A percentile compares a stretch with the other conserved stretches of the same genome.
These are phyloP conservation scores for Lodderomyces orthopsilosis DNA, from an alignment of 1,139 yeast species.

Conservation along the genomic window DNA sequence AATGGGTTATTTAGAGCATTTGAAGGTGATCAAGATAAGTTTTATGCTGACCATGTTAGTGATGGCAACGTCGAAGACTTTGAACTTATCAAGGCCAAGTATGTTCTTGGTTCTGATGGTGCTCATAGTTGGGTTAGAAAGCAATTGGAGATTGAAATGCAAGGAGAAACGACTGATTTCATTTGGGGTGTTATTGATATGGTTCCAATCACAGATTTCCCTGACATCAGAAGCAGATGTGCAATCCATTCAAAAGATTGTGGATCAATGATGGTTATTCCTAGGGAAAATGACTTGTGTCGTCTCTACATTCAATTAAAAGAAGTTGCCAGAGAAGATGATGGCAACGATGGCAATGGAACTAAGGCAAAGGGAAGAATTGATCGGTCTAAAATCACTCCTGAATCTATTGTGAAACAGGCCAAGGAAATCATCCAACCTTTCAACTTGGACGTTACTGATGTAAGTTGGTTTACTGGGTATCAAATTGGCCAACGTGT, in stretches of 20 bases:
- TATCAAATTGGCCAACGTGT: conserved; percentile 38
- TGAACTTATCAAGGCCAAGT: conserved; percentile 27
- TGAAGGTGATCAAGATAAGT: conserved; percentile 26
- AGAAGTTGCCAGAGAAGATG: conserved; percentile 21
- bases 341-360: conserved; percentile 10
- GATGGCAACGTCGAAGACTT: conserved; percentile 7
- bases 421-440: conserved; percentile 31
- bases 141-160: conserved; percentile 22
- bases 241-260: conserved; percentile 31
- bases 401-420: conserved; percentile 25
- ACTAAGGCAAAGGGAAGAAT: conserved; percentile 20
- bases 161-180: conserved; percentile 34
- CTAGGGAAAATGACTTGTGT: conserved; percentile 32
- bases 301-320: conserved; percentile 26
- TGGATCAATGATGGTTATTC: conserved; percentile 34
- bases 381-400: conserved; percentile 26
- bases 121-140: conserved; percentile 37
- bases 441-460: conserved; percentile 26
- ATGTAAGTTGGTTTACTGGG: conserved; percentile 31
- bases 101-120: conserved; percentile 35
- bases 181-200: conserved; percentile 39
- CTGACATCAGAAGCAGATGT: conserved; percentile 32
- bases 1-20: conserved; percentile 31
- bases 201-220: conserved; percentile 34
- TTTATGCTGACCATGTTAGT: conserved; percentile 7